Evolutionary conservation across 2,329 filamentous ascomycete genomes (phyloP).

Genomic region (Claviceps digitariae): DNA sequence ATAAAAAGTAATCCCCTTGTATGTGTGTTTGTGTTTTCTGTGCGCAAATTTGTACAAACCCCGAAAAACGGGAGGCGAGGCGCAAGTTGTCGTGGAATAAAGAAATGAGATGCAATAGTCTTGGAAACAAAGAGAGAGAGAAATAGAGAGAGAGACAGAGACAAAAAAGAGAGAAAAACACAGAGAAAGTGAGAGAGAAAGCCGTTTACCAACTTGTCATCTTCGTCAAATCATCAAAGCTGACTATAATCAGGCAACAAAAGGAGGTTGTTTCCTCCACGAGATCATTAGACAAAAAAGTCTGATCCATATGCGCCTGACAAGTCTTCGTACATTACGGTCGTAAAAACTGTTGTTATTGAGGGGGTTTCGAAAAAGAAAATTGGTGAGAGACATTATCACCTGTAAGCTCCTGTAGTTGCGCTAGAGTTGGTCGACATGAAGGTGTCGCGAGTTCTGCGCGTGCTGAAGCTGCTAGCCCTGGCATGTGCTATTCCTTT

Average conservation of each 20-base stretch:
- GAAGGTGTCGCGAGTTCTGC: conserved; percentile 30
- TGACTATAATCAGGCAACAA: conserved; percentile 7
- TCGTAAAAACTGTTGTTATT: conserved; percentile 13
- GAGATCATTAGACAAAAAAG: neutral
- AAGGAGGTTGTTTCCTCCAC: neutral
- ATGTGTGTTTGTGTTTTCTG: too few species aligned
- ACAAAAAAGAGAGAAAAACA: neutral
- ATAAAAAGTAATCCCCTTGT: too few species aligned
- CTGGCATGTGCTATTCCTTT: conserved; percentile 29
- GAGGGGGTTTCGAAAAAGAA: neutral
- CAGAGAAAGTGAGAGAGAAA: neutral
- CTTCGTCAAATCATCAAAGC: conserved; percentile 14
- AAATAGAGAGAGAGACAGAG: neutral
- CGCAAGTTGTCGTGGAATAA: too few species aligned
- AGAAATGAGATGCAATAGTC: too few species aligned
- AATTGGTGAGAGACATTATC: conserved; percentile 20
- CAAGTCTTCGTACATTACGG: conserved; percentile 9
- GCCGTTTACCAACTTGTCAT: conserved; percentile 2
- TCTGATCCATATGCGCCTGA: neutral
- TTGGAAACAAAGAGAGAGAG: neutral
- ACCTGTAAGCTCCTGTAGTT: conserved; percentile 32
- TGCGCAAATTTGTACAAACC: neutral
- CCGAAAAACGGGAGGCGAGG: conserved; percentile 1
- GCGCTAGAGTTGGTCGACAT: conserved; percentile 21
- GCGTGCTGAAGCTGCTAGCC: conserved; percentile 30